Evolutionary conservation across 495 filamentous ascomycete species (phyloP).

Genomic region (Penicillium desertorum): DNA sequence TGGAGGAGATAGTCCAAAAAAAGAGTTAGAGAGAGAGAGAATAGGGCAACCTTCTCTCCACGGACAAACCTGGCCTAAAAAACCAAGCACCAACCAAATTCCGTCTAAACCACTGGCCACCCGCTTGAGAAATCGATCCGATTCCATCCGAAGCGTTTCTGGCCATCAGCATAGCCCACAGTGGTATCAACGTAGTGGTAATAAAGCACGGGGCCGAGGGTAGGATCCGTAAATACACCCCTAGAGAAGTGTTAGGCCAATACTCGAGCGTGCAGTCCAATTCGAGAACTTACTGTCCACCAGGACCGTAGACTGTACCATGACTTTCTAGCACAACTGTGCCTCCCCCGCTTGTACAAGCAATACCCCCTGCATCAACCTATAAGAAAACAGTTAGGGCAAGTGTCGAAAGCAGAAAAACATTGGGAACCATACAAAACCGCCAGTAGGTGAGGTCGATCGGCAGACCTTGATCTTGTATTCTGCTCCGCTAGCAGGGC

Average conservation of each 20-base stretch:
- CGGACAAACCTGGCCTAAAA: too few relatives aligned
- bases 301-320: constrained; percentile 67
- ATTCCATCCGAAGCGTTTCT: constrained; percentile 71
- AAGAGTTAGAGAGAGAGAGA: too few relatives aligned
- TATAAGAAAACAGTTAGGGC: constrained; percentile 5
- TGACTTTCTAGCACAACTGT: constrained; percentile 63
- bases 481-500: constrained; percentile 59
- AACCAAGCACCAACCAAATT: neutral
- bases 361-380: constrained; percentile 56
- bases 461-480: constrained; percentile 72
- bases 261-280: neutral
- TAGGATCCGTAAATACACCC: constrained; percentile 51
- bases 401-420: neutral
- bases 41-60: too few relatives aligned
- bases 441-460: constrained; percentile 52
- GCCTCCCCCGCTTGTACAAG: constrained; percentile 62
- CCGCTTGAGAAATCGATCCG: constrained; percentile 60
- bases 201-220: constrained; percentile 58
- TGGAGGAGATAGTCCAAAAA: too few relatives aligned
- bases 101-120: constrained; percentile 59
- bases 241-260: constrained; percentile 21
- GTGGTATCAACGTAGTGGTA: constrained; percentile 70
- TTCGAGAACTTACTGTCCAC: constrained; percentile 56
- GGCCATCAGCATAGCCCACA: constrained; percentile 61
- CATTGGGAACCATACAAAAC: constrained; percentile 45